Conservation (phyloP, 2,329 filamentous ascomycete species). For the Ceratocystis colombiana region DNA sequence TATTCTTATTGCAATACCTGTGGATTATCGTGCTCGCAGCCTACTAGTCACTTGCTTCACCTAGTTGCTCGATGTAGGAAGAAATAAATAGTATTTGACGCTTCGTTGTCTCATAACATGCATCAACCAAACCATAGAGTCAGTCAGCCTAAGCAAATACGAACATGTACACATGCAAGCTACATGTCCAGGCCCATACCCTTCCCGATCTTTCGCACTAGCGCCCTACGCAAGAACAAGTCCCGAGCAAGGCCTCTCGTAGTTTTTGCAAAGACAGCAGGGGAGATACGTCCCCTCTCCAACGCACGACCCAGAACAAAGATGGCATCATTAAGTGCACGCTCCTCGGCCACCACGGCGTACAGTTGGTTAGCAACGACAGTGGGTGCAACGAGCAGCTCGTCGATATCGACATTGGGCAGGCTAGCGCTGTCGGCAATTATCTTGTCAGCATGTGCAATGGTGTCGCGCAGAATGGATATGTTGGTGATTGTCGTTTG, state of each 20-base stretch:
- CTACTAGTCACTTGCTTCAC: too few relatives aligned
- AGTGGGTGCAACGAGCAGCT: slow-evolving; percentile 84
- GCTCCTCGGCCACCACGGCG: slow-evolving; percentile 76
- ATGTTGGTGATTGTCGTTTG: slow-evolving; percentile 66
- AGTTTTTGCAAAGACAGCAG: slow-evolving; percentile 67
- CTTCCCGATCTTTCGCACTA: slow-evolving; percentile 64
- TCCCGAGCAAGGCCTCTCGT: slow-evolving; percentile 65
- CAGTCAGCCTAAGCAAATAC: too few relatives aligned
- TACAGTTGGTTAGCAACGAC: slow-evolving; percentile 91
- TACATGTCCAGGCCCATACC: slow-evolving; percentile 55
- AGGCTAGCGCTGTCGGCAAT: slow-evolving; percentile 63
- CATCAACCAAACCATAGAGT: neutral
- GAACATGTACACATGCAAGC: too few relatives aligned
- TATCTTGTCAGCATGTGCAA: slow-evolving; percentile 67
- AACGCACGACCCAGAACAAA: slow-evolving; percentile 69
- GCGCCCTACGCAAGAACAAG: slow-evolving; percentile 73
- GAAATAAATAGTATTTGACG: neutral
- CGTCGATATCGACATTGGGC: slow-evolving; percentile 68
- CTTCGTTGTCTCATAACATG: neutral
- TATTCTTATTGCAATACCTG: too few relatives aligned
- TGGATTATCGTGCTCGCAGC: too few relatives aligned
- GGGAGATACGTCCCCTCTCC: slow-evolving; percentile 59
- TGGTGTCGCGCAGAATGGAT: slow-evolving; percentile 62
- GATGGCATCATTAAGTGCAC: slow-evolving; percentile 74
- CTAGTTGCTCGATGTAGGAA: neutral